Evolutionary conservation across 2,329 filamentous ascomycete species (phyloP), one percentile per base, ranked within the genome.

Genomic region (Hypoxylon sp.): DNA sequence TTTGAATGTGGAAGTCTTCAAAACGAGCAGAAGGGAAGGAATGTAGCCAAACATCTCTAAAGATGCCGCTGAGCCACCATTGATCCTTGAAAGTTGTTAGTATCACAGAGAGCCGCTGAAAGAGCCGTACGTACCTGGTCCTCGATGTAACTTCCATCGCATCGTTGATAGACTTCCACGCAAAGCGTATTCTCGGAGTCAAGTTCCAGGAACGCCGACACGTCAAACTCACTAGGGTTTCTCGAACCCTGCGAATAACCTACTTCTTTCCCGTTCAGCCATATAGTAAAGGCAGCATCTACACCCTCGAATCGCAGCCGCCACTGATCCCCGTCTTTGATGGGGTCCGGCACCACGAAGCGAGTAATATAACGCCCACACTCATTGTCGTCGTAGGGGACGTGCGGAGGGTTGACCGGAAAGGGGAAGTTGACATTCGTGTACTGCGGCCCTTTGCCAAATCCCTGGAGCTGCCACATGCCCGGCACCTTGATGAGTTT

Each of bases 241-340:
- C 91, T 82, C 4, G 87, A 87, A 1, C 90, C 91, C 72, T 93
- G 90, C 1, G 87, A 87, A 71, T 93, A 93, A 1, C 91, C 91
- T 6, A 92, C 83, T 48, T 88, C 79, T 10, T 79, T 76, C 0
- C 89, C 88, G 70, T 93, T 93, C 3, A 93, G 72, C 84, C 87
- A 92, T 1, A 92, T 80, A 67, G 90, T 87, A 67, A 90, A 93
- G 0, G 90, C 86, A 46, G 88, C 86, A 71, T 93, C 90, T 0
- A 93, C 90, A 0, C 91, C 91, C 68, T 93, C 90, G 60, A 93
- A 93, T 3, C 90, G 81, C 4, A 93, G 77, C n/a, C 89, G 80
- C 13, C 90, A 79, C 67, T 91, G 87, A 24, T 77, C 78, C n/a
- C 78, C 76, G 67, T 78, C 65, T 46, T 73, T 74, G 50, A 80